phyloP scores from a whole-genome alignment of 805 yeast genomes.

The Spathaspora boniae region DNA sequence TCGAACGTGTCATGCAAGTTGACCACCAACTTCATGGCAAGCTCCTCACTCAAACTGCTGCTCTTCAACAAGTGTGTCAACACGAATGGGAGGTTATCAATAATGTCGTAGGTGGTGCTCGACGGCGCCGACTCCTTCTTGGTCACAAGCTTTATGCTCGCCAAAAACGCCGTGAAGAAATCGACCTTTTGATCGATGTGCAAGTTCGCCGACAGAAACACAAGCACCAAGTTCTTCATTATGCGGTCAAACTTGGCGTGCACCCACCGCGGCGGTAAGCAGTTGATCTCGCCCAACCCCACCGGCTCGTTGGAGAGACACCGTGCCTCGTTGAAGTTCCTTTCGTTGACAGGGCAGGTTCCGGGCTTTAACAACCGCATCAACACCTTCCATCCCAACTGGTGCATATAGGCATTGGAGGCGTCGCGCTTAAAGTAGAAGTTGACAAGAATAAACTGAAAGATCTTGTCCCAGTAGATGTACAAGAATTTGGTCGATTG shows the following conservation, averaged over 20 bases:
- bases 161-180: conserved; percentile 22
- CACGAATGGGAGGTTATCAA: conserved; percentile 28
- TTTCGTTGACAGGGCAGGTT: conserved; percentile 17
- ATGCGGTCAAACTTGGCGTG: conserved; percentile 28
- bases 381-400: conserved; percentile 27
- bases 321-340: conserved; percentile 22
- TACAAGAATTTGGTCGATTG: conserved; percentile 23
- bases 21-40: conserved; percentile 21
- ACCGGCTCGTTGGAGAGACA: conserved; percentile 33
- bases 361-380: conserved; percentile 22
- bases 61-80: conserved; percentile 20
- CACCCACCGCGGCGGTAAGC: conserved; percentile 34
- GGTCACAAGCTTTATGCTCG: conserved; percentile 21
- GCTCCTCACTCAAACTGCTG: conserved; percentile 16
- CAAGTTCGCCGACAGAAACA: conserved; percentile 22
- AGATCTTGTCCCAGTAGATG: conserved; percentile 36
- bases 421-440: conserved; percentile 32
- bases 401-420: conserved; percentile 22
- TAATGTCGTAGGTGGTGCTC: conserved; percentile 27
- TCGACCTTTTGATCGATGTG: conserved; percentile 22
- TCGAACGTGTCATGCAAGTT: conserved; percentile 32
- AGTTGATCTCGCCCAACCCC: conserved; percentile 24
- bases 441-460: conserved; percentile 27
- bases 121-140: conserved; percentile 29
- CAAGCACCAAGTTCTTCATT: conserved; percentile 20